Evolutionary conservation across 2,329 filamentous ascomycete species (phyloP).

Genomic region (Colletotrichum sp.): DNA sequence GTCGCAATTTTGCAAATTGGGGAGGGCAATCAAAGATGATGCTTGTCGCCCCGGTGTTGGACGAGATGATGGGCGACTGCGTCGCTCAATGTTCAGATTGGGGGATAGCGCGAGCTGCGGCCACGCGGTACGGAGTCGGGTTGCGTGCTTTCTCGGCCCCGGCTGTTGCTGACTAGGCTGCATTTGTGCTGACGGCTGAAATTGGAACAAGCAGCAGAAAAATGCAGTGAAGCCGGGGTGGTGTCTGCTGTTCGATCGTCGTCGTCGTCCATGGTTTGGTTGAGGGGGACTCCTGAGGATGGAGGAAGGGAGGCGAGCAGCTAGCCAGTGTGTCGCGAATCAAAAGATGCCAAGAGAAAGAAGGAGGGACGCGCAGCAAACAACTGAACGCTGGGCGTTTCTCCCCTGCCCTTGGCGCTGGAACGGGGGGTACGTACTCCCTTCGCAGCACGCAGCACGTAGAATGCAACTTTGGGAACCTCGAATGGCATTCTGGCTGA

Average conservation of each 20-base stretch:
- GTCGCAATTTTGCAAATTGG: slow-evolving; percentile 7
- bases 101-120: neutral
- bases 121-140: neutral
- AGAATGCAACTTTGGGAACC: neutral
- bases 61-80: slow-evolving; percentile 2
- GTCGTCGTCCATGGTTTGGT: neutral
- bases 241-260: neutral
- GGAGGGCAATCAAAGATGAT: slow-evolving; percentile 6
- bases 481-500: slow-evolving; percentile 16
- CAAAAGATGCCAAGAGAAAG: neutral
- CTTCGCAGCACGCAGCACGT: neutral
- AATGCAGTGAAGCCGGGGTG: neutral
- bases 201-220: slow-evolving; percentile 1
- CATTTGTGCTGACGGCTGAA: neutral
- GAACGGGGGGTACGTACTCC: neutral
- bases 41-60: neutral
- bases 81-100: neutral
- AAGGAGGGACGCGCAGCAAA: neutral
- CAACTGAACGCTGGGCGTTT: neutral
- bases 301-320: neutral
- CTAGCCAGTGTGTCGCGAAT: neutral
- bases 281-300: neutral
- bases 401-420: neutral
- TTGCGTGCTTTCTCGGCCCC: neutral
- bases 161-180: neutral